Conservation (phyloP, 495 filamentous ascomycete species). For the Cryomyces minteri region DNA sequence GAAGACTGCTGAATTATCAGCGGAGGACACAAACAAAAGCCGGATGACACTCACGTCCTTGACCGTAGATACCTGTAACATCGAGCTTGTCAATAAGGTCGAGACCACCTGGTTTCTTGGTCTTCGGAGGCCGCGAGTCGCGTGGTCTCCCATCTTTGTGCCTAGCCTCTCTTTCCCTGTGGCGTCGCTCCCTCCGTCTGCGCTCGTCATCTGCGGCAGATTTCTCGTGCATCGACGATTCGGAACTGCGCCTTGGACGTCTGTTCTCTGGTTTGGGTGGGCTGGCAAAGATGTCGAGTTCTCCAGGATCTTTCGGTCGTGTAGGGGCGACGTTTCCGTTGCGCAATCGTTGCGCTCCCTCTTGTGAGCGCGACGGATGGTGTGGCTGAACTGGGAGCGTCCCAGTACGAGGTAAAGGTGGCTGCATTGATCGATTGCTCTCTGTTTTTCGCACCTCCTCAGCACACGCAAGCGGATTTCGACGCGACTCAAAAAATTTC, state of each 20-base stretch:
- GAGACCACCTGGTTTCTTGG: constrained; percentile 40
- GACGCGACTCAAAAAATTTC: not conserved
- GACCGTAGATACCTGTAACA: constrained; percentile 91
- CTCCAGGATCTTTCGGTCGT: constrained; percentile 8
- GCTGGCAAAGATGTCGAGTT: constrained; percentile 37
- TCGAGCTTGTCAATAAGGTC: constrained; percentile 97
- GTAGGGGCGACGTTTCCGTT: constrained; percentile 12
- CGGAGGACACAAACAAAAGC: not conserved
- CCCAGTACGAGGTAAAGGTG: not conserved
- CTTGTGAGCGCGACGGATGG: constrained; percentile 16
- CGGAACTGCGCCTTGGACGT: constrained; percentile 75
- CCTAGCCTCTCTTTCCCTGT: constrained; percentile 48
- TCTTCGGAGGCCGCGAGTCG: constrained; percentile 25
- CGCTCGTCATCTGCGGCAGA: constrained; percentile 28
- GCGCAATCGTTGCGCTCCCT: constrained; percentile 25
- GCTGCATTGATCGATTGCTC: too few species aligned
- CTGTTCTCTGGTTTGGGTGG: constrained; percentile 19
- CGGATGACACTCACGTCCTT: constrained; percentile 51
- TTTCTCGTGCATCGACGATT: constrained; percentile 70
- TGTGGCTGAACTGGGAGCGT: constrained; percentile 11
- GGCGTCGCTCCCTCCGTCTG: constrained; percentile 49
- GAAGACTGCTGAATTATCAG: constrained; percentile 44
- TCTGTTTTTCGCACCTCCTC: too few species aligned
- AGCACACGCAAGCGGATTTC: too few species aligned
- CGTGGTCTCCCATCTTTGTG: constrained; percentile 37